Base-by-base conservation (phyloP, 2,329 filamentous ascomycete species). In the Aspergillus unguis region DNA sequence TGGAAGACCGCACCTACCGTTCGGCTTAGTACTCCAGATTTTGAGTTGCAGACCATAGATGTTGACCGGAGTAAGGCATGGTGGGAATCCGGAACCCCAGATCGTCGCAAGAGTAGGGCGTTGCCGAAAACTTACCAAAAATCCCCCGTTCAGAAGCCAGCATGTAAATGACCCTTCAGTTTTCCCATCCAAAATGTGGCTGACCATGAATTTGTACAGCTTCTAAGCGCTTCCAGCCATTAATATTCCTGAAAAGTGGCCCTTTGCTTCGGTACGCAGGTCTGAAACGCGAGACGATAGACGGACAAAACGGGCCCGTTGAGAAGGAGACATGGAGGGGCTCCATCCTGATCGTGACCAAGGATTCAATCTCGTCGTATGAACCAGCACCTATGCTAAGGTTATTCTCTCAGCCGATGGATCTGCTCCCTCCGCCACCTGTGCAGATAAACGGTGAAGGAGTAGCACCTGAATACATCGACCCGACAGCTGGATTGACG, bases 321-420 rank as follows among this genome's bases (percentile, higher is more conserved):
- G 85, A 90, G 40, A 82, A 84, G 47, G 90, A 96, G 62, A 85
- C 92, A 23, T 99, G 94, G 94, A 84, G 92, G 68, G 94, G 94
- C 4, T 95, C 85, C 55, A 81, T 97, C 52, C 91, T 99, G 90
- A 96, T 99, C 62, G 91, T 99, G 25, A 97, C 94, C 0, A 81
- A 85, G 48, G 92, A 99, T 65, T 80, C 83, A 2, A 82, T 87
- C 37, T 97, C 92, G 2, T 88, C 87, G 0, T 96, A 96, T 65
- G 85, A 90, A 44, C 81, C 81, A n/a, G 70, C 76, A 0, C 94
- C 94, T 3, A 88, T 82, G 0, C 75, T 99, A 58, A 83, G 92
- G 40, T 72, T 99, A 3, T 99, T 97, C 68, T 85, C 87, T 5
- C 92, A 96, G 65, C 87, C 90, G 1, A 87, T 92, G 69, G 87